phyloP scores from a whole-genome alignment of 2,329 filamentous ascomycete genomes.

The Calonectria pteridis region DNA sequence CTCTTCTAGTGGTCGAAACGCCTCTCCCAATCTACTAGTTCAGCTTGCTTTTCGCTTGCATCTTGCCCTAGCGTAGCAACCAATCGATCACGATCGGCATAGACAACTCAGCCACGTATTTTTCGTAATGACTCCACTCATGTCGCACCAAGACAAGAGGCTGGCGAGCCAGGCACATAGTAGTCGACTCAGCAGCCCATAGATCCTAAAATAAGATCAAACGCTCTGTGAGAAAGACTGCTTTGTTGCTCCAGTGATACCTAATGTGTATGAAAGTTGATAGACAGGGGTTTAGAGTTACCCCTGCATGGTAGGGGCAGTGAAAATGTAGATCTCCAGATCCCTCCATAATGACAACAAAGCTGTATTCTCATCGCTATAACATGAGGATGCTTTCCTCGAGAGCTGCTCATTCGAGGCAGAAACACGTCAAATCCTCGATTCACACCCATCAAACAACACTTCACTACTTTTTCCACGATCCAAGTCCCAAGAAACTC shows the following conservation, averaged over 20 bases:
- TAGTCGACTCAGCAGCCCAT: too few relatives aligned
- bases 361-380: background rate
- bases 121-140: background rate
- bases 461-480: background rate
- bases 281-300: background rate
- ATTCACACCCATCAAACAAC: background rate
- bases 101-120: background rate
- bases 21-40: background rate
- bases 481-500: background rate
- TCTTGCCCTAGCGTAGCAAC: background rate
- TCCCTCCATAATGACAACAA: background rate
- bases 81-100: background rate
- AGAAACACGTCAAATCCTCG: background rate
- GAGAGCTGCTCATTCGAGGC: background rate
- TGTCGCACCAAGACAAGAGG: background rate
- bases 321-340: background rate
- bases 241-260: background rate
- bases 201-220: background rate
- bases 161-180: background rate
- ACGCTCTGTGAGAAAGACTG: background rate
- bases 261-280: background rate
- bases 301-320: background rate
- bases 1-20: background rate
- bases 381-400: background rate
- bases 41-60: background rate